Evolutionary conservation across 2,329 filamentous ascomycete genomes (phyloP).

Genomic region (Sodiomyces alkalinus): DNA sequence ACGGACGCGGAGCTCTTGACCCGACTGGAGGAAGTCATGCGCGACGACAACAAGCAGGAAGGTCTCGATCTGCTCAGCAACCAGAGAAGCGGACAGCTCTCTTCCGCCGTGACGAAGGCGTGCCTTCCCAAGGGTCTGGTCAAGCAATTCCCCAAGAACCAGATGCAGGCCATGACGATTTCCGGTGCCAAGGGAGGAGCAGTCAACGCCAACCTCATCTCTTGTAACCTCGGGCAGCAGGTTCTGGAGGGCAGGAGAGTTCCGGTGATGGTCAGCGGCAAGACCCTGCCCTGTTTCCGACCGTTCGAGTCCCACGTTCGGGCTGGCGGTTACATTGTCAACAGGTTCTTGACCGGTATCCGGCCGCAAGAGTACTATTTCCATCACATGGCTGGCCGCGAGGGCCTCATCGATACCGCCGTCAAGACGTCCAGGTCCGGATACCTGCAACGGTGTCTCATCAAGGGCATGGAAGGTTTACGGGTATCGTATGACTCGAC

Average conservation of each 20-base stretch:
- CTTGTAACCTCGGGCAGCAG: slow-evolving; percentile 92
- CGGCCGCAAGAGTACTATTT: slow-evolving; percentile 98
- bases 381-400: slow-evolving; percentile 97
- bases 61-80: slow-evolving; percentile 85
- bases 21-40: slow-evolving; percentile 75
- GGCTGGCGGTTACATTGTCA: slow-evolving; percentile 85
- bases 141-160: slow-evolving; percentile 89
- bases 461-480: slow-evolving; percentile 96
- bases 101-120: slow-evolving; percentile 58
- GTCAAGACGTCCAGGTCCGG: slow-evolving; percentile 97
- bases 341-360: slow-evolving; percentile 95
- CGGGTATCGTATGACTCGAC: slow-evolving; percentile 87
- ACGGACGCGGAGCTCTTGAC: slow-evolving; percentile 57
- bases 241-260: slow-evolving; percentile 90
- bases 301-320: slow-evolving; percentile 80
- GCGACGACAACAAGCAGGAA: slow-evolving; percentile 82
- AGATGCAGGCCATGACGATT: slow-evolving; percentile 98
- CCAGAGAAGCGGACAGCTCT: slow-evolving; percentile 50
- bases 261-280: slow-evolving; percentile 94
- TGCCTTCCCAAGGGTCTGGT: slow-evolving; percentile 73
- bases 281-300: slow-evolving; percentile 85
- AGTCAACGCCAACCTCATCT: slow-evolving; percentile 96
- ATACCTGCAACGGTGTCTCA: slow-evolving; percentile 89
- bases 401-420: slow-evolving; percentile 96
- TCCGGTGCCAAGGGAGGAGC: slow-evolving; percentile 87